phyloP scores from a whole-genome alignment of 306 rosid species.

The Lathyrus oleraceus region DNA sequence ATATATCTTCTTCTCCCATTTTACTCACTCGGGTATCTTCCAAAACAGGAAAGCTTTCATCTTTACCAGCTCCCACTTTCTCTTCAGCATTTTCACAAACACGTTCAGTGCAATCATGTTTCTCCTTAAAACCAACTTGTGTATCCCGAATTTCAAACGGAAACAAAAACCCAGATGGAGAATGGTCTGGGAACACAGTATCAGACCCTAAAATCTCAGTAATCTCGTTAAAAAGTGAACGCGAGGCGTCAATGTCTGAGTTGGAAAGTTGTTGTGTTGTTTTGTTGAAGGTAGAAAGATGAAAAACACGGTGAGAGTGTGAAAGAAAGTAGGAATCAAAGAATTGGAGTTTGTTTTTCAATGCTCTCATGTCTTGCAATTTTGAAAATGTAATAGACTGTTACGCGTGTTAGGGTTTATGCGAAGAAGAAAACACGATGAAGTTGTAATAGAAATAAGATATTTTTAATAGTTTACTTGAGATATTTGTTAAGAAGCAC shows the following conservation, averaged over 20 bases:
- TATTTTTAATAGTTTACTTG: too few species aligned
- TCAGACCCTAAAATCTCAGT: conserved; percentile 66
- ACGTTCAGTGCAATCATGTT: conserved; percentile 35
- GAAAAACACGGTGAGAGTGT: conserved; percentile 28
- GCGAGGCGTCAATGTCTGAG: conserved; percentile 8
- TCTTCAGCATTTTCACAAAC: conserved; percentile 55
- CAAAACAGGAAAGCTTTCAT: background rate
- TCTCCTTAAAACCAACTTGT: conserved; percentile 17
- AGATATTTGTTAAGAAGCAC: too few species aligned
- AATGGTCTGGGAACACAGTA: conserved; percentile 28
- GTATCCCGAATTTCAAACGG: background rate
- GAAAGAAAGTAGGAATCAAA: conserved; percentile 11
- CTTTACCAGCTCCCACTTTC: conserved; percentile 36
- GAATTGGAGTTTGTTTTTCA: conserved; percentile 21
- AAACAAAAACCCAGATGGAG: conserved; percentile 44
- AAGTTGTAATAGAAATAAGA: too few species aligned
- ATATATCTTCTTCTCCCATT: conserved; percentile 50
- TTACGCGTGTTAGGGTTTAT: too few species aligned
- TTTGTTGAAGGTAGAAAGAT: conserved; percentile 28
- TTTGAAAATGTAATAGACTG: too few species aligned
- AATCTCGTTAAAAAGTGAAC: conserved; percentile 58
- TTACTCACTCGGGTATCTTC: conserved; percentile 40
- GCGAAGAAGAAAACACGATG: too few species aligned
- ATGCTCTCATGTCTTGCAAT: conserved; percentile 36
- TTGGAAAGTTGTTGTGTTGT: conserved; percentile 21